Percentiles rank a stretch among this genome's conserved stretches.
Conservation (phyloP, 768 basidiomycete genomes). For the Lactarius vividus region DNA sequence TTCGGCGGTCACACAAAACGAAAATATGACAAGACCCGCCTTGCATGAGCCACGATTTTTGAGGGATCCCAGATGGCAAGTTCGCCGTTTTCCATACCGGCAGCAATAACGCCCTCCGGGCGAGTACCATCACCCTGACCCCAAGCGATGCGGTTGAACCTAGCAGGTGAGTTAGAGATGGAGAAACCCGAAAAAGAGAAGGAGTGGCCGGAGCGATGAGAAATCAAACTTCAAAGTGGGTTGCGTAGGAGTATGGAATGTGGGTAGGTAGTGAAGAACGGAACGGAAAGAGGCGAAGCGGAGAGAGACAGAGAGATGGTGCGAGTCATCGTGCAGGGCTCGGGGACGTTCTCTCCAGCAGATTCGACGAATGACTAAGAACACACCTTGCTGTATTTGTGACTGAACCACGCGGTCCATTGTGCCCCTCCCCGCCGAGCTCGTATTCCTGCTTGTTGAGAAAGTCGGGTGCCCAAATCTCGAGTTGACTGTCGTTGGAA, state of each 20-base stretch:
- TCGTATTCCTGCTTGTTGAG: conserved; percentile 67
- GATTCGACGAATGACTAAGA: conserved; percentile 16
- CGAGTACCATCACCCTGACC: conserved; percentile 62
- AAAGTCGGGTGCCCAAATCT: conserved; percentile 94
- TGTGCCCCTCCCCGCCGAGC: conserved; percentile 59
- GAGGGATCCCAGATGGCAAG: conserved; percentile 91
- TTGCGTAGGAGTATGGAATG: too few species aligned
- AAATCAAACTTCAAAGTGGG: too few species aligned
- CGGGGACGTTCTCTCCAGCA: conserved; percentile 18
- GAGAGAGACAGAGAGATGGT: too few species aligned
- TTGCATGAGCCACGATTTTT: conserved; percentile 73
- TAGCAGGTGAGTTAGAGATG: conserved; percentile 33
- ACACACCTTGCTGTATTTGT: conserved; percentile 68
- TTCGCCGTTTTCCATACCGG: conserved; percentile 95
- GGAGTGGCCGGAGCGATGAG: too few species aligned
- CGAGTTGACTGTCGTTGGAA: conserved; percentile 89
- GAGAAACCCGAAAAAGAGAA: too few species aligned
- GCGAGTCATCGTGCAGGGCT: too few species aligned
- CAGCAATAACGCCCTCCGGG: conserved; percentile 81
- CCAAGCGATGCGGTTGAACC: conserved; percentile 96
- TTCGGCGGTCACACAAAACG: not conserved
- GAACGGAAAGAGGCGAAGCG: too few species aligned
- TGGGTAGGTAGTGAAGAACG: too few species aligned
- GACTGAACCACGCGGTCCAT: conserved; percentile 62
- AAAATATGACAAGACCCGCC: conserved; percentile 50